Conservation (phyloP, 495 filamentous ascomycete species). For the Xylaria venustula region DNA sequence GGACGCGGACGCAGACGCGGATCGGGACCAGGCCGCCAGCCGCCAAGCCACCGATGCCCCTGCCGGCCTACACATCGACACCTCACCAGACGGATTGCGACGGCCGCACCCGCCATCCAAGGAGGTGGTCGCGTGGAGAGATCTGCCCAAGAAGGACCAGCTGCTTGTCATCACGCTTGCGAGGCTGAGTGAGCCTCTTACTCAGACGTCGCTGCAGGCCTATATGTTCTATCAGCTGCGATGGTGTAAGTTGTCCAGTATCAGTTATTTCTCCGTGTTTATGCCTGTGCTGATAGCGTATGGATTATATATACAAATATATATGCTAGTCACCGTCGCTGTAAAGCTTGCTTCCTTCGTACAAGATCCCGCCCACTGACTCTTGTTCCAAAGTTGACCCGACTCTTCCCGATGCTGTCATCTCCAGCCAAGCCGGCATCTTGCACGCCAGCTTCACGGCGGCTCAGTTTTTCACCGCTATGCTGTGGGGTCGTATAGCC, state of each 20-base stretch:
- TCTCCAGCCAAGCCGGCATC: constrained; percentile 75
- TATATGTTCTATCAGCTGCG: constrained; percentile 81
- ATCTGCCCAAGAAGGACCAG: constrained; percentile 72
- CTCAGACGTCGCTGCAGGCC: constrained; percentile 72
- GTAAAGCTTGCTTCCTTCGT: not conserved
- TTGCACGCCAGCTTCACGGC: constrained; percentile 78
- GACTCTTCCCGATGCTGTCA: constrained; percentile 62
- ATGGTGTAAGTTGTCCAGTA: constrained; percentile 43
- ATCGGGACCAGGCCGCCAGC: too few species aligned
- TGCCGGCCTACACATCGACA: too few species aligned
- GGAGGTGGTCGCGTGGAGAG: constrained; percentile 59
- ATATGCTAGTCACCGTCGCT: not conserved
- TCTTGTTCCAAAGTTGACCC: constrained; percentile 42
- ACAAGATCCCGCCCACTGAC: not conserved
- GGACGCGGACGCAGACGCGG: too few species aligned
- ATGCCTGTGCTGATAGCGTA: too few species aligned
- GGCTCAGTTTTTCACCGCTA: constrained; percentile 82
- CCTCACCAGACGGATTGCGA: too few species aligned
- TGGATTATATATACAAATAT: not conserved
- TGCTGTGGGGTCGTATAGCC: constrained; percentile 76
- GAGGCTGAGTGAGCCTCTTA: constrained; percentile 74
- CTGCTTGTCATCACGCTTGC: constrained; percentile 71
- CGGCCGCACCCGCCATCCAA: not conserved
- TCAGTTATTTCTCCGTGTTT: not conserved
- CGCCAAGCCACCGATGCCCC: too few species aligned